Base-by-base conservation (phyloP, 148 eudicot species). In the Limonium bicolor region DNA sequence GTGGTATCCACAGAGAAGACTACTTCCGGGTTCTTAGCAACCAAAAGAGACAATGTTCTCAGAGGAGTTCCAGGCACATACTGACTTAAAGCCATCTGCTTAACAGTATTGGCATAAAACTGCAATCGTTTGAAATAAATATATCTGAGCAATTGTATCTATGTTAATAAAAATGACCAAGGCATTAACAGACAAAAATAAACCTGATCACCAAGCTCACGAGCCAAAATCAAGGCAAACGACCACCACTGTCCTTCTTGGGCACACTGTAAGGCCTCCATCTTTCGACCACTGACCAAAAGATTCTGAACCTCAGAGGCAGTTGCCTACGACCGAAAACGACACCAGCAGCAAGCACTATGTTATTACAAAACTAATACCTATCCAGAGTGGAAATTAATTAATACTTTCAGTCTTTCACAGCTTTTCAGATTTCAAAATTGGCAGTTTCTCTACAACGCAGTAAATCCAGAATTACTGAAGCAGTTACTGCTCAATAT, bases 201-300 rank as follows among this genome's bases (percentile, higher is more conserved):
- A 51, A 70, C 75, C 74, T 69, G 74, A 42, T 69, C 70, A 35
- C 70, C 74, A 40, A 69, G 70, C 48, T 69, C 52, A 37, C 55
- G 61, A 22, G 75, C 56, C 53, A 70, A 61, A 38, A 70, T 50
- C 38, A 65, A 50, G 3, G 75, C 71, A 50, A 65, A 61, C 32
- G 20, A 67, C 75, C 75, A 70, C n/a, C 56, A 44, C 46, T 70
- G 71, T 30, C 75, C 75, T 38, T 61, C 75, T 61, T 70, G 71
- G 13, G 75, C 75, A 50, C 55, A 47, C 52, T 61, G 71, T 42
- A 70, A 59, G 43, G 75, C 75, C 51, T 70, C 71, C 51, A 37
- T 55, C 61, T 65, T 70, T 70, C 43, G 48, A 48, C 75, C 75
- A 38, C 55, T 55, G 33, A 70, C 55, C 23, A 70, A 61, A 49